Evolutionary conservation across 2,329 filamentous ascomycete species (phyloP).

Genomic region (Myotisia sp.): DNA sequence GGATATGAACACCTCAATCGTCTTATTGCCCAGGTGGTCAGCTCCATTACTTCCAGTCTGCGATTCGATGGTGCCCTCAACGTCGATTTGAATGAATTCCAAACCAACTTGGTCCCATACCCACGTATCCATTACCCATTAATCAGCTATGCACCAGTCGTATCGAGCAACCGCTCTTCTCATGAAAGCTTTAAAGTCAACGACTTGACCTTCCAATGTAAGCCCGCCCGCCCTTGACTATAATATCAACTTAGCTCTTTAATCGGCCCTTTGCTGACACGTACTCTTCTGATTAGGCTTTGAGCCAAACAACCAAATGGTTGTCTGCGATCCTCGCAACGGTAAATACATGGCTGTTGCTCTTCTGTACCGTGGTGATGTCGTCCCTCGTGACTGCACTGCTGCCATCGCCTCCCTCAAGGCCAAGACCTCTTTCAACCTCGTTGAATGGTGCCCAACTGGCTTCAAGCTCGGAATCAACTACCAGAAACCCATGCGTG

Average conservation of each 20-base stretch:
- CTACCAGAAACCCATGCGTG: conserved; percentile 93
- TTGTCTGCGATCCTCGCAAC: conserved; percentile 96
- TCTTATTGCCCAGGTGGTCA: conserved; percentile 96
- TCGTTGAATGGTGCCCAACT: conserved; percentile 99
- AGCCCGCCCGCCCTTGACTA: conserved; percentile 9
- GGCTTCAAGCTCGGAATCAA: conserved; percentile 99
- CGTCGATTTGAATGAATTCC: conserved; percentile 99
- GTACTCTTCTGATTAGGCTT: conserved; percentile 78
- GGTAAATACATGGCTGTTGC: conserved; percentile 99
- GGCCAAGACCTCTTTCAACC: conserved; percentile 98
- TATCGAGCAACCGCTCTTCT: conserved; percentile 86
- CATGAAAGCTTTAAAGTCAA: conserved; percentile 89
- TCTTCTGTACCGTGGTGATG: conserved; percentile 93
- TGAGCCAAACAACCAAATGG: conserved; percentile 99
- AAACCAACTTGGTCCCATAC: conserved; percentile 98
- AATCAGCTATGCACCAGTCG: conserved; percentile 85
- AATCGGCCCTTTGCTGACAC: conserved; percentile 2
- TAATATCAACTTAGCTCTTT: too few relatives aligned
- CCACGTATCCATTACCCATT: conserved; percentile 99
- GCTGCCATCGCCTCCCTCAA: conserved; percentile 87
- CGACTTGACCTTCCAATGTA: conserved; percentile 55
- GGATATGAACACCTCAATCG: conserved; percentile 99
- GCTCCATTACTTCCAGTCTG: conserved; percentile 94
- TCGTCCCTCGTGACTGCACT: conserved; percentile 92
- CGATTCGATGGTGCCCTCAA: conserved; percentile 98